Conservation (phyloP, 345 rosid genomes). For the Boechera stricta region DNA sequence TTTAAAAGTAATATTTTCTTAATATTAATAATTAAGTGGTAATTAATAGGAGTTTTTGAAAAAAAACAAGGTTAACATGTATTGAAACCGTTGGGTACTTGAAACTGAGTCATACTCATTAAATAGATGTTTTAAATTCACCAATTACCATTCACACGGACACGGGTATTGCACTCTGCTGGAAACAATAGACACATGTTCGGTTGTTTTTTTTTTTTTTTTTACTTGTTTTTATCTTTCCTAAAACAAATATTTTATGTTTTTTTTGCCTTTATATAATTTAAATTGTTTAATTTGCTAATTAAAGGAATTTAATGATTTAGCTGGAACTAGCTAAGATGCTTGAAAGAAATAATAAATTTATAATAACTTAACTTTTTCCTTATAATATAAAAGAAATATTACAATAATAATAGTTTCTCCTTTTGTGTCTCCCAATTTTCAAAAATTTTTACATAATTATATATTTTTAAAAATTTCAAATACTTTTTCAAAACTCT, state of each 20-base stretch:
- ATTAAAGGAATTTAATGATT: neutral
- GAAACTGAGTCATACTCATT: slow-evolving; percentile 1
- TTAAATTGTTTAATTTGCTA: neutral
- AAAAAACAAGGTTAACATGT: slow-evolving; percentile 9
- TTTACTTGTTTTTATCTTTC: neutral
- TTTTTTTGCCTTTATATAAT: neutral
- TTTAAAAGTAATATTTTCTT: neutral
- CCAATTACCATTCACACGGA: neutral
- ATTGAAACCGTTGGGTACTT: slow-evolving; percentile 16
- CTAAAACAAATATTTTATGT: neutral
- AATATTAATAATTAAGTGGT: neutral
- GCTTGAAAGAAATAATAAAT: neutral
- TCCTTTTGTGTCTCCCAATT: neutral
- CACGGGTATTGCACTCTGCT: neutral
- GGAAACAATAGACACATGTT: slow-evolving; percentile 7
- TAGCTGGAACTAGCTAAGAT: neutral
- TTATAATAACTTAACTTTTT: neutral
- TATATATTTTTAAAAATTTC: too few relatives aligned
- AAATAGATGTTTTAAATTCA: neutral
- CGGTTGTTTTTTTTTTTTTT: neutral
- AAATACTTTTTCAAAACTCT: neutral
- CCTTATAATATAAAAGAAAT: too few relatives aligned
- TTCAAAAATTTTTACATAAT: neutral
- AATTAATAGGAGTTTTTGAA: neutral
- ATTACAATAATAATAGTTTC: neutral